Percentiles rank a stretch among this genome's conserved stretches.
These are phyloP conservation scores for Leishmania braziliensis DNA, from an alignment of 208 protist species.

Conservation along the genomic window DNA sequence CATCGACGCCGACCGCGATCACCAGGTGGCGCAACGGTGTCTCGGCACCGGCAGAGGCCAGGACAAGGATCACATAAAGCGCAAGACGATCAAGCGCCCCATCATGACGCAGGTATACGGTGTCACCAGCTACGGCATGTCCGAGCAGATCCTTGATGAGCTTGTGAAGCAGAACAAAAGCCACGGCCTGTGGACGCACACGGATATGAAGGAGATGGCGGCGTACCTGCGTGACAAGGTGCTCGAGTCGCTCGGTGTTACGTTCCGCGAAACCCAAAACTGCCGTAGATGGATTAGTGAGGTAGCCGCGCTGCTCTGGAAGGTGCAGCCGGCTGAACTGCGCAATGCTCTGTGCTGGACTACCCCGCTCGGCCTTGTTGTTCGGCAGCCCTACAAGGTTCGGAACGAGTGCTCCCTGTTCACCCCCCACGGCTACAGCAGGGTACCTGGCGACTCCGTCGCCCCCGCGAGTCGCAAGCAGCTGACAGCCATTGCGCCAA, in stretches of 20 bases:
- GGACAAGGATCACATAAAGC: slow-evolving; percentile 92
- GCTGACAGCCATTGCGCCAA: slow-evolving; percentile 97
- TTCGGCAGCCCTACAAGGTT: slow-evolving; percentile 96
- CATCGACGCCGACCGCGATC: slow-evolving; percentile 78
- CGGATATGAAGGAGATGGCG: slow-evolving; percentile 92
- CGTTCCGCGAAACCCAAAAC: slow-evolving; percentile 89
- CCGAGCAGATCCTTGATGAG: slow-evolving; percentile 94
- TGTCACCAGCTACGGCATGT: slow-evolving; percentile 97
- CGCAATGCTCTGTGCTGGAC: slow-evolving; percentile 93
- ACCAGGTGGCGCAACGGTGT: slow-evolving; percentile 85
- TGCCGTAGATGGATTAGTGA: slow-evolving; percentile 88
- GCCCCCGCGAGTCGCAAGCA: slow-evolving; percentile 87
- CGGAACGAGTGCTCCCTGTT: slow-evolving; percentile 83
- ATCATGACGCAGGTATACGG: slow-evolving; percentile 99
- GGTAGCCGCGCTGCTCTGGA: slow-evolving; percentile 73
- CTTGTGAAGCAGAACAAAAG: slow-evolving; percentile 92
- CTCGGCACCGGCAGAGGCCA: slow-evolving; percentile 80
- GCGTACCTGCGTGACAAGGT: slow-evolving; percentile 90
- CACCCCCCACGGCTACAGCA: slow-evolving; percentile 76
- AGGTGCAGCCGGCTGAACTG: slow-evolving; percentile 77
- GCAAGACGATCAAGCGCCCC: slow-evolving; percentile 99
- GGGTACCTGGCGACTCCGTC: slow-evolving; percentile 69
- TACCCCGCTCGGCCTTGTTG: slow-evolving; percentile 96
- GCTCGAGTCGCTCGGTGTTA: slow-evolving; percentile 86
- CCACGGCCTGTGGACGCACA: slow-evolving; percentile 88